Conservation (phyloP, 2,329 filamentous ascomycete genomes). For the Monosporascus sp. region DNA sequence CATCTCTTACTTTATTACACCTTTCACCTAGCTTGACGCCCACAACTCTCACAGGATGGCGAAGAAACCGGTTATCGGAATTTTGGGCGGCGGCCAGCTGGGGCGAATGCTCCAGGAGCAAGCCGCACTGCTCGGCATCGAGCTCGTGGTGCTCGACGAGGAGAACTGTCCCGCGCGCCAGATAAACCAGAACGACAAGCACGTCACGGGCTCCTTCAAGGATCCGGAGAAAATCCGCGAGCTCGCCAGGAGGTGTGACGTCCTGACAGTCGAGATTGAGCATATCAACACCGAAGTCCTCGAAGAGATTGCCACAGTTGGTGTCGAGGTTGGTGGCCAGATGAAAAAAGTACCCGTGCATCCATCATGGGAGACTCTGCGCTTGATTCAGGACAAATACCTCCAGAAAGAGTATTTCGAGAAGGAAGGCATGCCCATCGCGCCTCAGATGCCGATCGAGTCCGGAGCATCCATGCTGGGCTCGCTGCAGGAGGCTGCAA, state of each 20-base stretch:
- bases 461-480: slow-evolving; percentile 46
- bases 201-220: slow-evolving; percentile 85
- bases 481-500: slow-evolving; percentile 58
- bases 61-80: slow-evolving; percentile 39
- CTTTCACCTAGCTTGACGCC: too few species aligned
- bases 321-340: slow-evolving; percentile 48
- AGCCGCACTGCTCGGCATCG: slow-evolving; percentile 68
- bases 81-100: slow-evolving; percentile 64
- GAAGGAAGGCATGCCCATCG: slow-evolving; percentile 63
- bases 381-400: slow-evolving; percentile 91
- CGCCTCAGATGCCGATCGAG: slow-evolving; percentile 62
- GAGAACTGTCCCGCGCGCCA: slow-evolving; percentile 77
- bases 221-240: slow-evolving; percentile 72
- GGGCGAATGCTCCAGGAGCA: slow-evolving; percentile 92
- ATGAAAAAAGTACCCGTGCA: slow-evolving; percentile 57
- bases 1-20: too few species aligned
- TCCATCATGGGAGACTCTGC: slow-evolving; percentile 79
- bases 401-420: slow-evolving; percentile 77
- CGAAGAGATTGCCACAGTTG: slow-evolving; percentile 68
- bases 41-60: slow-evolving; percentile 4
- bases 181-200: slow-evolving; percentile 66
- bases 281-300: slow-evolving; percentile 88
- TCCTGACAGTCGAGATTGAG: slow-evolving; percentile 91
- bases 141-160: slow-evolving; percentile 73
- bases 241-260: slow-evolving; percentile 70